Conservation (phyloP, 1,139 yeast genomes). For the Debaryomyces psychrophilus region DNA sequence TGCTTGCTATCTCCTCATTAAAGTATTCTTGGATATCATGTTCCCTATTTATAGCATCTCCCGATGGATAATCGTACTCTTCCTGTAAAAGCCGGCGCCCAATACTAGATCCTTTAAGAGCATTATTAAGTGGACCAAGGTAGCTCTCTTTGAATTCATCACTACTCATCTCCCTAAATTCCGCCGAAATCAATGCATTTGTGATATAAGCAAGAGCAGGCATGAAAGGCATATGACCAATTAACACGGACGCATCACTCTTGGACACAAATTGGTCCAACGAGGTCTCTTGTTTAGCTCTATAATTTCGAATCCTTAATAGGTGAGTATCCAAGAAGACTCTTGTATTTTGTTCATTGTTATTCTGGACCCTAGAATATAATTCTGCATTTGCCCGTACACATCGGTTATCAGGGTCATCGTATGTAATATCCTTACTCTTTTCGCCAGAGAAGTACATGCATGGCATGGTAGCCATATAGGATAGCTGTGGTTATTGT, state of each 20-base stretch:
- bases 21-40: constrained; percentile 7
- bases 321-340: constrained; percentile 7
- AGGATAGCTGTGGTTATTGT: no score
- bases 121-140: constrained; percentile 9
- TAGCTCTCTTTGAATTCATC: constrained; percentile 8
- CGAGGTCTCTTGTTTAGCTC: not conserved
- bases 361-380: not conserved
- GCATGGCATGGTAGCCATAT: not conserved
- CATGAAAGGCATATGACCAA: constrained; percentile 1
- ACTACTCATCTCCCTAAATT: constrained; percentile 6
- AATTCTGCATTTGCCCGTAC: not conserved
- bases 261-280: constrained; percentile 2
- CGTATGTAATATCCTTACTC: not conserved
- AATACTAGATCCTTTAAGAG: not conserved
- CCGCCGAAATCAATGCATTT: constrained; percentile 3
- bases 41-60: constrained; percentile 4
- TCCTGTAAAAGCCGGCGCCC: not conserved
- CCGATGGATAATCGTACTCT: not conserved
- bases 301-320: not conserved
- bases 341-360: constrained; percentile 5
- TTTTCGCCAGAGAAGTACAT: constrained; percentile 7
- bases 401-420: not conserved
- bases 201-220: constrained; percentile 2
- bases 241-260: constrained; percentile 6
- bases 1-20: not conserved